Evolutionary conservation across 1,139 yeast species (phyloP).

Genomic region (Pichia sp.): DNA sequence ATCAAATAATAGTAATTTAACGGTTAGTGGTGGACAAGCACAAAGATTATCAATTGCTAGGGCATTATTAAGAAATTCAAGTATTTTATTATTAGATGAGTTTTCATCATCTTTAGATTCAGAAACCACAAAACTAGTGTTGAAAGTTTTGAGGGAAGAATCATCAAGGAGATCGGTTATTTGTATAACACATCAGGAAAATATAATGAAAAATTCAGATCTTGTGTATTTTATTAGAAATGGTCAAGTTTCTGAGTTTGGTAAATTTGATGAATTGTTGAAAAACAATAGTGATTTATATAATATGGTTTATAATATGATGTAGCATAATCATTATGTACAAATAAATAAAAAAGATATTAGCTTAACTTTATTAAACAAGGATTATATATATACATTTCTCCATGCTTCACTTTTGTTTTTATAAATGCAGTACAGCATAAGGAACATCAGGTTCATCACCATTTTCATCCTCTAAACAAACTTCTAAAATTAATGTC

Average conservation of each 20-base stretch:
- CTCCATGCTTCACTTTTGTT: neutral
- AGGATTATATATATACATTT: neutral
- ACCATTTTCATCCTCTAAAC: conserved; percentile 87
- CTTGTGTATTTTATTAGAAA: conserved; percentile 37
- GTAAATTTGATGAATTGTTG: conserved; percentile 35
- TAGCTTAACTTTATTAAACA: neutral
- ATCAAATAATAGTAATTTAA: conserved; percentile 40
- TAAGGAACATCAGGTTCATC: conserved; percentile 96
- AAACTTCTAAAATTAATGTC: conserved; percentile 77
- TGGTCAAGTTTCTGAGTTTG: conserved; percentile 40
- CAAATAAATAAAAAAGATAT: neutral
- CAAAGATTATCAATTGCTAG: conserved; percentile 74
- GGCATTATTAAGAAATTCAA: conserved; percentile 59
- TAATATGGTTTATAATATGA: conserved; percentile 17
- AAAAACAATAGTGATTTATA: conserved; percentile 23
- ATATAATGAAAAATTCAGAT: conserved; percentile 47
- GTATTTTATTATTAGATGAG: conserved; percentile 65
- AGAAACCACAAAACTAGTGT: conserved; percentile 39
- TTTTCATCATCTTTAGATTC: conserved; percentile 76
- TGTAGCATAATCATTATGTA: neutral
- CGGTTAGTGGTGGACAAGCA: conserved; percentile 75
- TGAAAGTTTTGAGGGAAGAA: conserved; percentile 36
- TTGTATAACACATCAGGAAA: conserved; percentile 53
- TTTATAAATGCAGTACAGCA: conserved; percentile 49
- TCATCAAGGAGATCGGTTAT: conserved; percentile 34